Evolutionary conservation across 352 stramenopile genomes (phyloP).

Genomic region (Phytopythium kandeliae): DNA sequence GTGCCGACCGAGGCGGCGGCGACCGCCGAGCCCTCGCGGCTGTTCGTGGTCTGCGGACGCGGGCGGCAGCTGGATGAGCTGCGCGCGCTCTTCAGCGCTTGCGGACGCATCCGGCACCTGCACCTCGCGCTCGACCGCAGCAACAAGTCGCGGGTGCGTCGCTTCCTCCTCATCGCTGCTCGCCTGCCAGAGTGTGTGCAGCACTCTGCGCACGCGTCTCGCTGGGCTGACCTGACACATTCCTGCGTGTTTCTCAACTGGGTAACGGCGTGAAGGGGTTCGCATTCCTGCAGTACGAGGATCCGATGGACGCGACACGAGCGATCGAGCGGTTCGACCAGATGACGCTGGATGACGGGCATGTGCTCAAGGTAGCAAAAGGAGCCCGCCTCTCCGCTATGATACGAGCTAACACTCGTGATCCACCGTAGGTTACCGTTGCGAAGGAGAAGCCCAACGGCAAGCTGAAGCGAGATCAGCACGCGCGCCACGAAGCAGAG

Average conservation of each 20-base stretch:
- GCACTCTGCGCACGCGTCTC: no score
- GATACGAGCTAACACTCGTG: no score
- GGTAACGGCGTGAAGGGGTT: slow-evolving; percentile 50
- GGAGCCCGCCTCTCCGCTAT: not conserved
- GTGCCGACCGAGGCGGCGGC: not conserved
- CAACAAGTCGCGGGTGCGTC: slow-evolving; percentile 60
- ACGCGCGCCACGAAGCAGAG: slow-evolving; percentile 31
- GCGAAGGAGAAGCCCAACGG: slow-evolving; percentile 48
- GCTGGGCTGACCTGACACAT: not conserved
- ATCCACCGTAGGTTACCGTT: slow-evolving; percentile 43
- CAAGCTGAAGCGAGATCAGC: slow-evolving; percentile 69
- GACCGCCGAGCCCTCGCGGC: slow-evolving; percentile 19
- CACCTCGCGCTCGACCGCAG: slow-evolving; percentile 71
- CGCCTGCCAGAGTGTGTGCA: no score
- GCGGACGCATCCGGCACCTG: slow-evolving; percentile 55
- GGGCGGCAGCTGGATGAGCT: slow-evolving; percentile 60
- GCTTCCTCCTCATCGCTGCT: not conserved
- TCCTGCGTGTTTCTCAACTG: no score
- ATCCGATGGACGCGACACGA: slow-evolving; percentile 26
- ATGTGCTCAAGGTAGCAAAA: slow-evolving; percentile 56
- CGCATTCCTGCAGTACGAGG: slow-evolving; percentile 73
- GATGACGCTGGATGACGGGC: slow-evolving; percentile 53
- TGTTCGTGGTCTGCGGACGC: slow-evolving; percentile 75
- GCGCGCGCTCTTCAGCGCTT: slow-evolving; percentile 47
- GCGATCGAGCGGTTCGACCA: slow-evolving; percentile 67